Base-by-base conservation (phyloP, 2,329 filamentous ascomycete species). In the Colletotrichum costaricense region DNA sequence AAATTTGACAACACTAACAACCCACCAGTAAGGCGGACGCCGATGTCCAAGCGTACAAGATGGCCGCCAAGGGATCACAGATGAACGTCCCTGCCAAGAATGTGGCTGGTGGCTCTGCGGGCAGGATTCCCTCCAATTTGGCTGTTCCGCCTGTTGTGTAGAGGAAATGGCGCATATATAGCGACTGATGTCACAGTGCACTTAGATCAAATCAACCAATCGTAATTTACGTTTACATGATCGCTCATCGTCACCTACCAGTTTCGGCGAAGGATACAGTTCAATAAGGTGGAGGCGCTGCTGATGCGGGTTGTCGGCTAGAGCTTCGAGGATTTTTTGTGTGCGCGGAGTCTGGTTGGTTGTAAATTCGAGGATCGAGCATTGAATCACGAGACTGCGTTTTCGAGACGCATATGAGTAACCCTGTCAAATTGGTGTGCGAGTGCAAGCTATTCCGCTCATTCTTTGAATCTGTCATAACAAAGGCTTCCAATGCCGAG, bases 71-170 rank as follows among this genome's bases (percentile, higher is more conserved):
- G 33, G 24, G 49, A 5, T 70, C 70, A 11, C 67, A 70, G 28
- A 14, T 16, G 2, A 73, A 73, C 46, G 67, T 73, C 3, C 70
- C 70, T 5, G 70, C 70, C 9, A 73, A 73, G 70, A 73, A 73
- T 19, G 33, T 73, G 22, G 60, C 56, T 11, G 70, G 70, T 19
- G 70, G 70, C 1, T 57, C 55, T 30, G 52, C 56, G 11, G 60
- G 67, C 68, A 49, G 30, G 46, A 73, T 73, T 26, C 70, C 70
- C 3, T 5, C 42, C 3, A 73, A 73, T 3, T 3, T 65, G 33
- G 70, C 70, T 14, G 33, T 73, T 1, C 67, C 70, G 3, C 70
- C 70, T 2, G 35, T 62, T 6, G 55, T 55, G 1, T 73, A 57
- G 38, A 11, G 11, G 19, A 24, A 38, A 24, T 9, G 2, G 14